Percentiles rank a stretch among this genome's conserved stretches.
Evolutionary conservation across 169 alveolate genomes (phyloP).

Genomic region (Besnoitia besnoiti): DNA sequence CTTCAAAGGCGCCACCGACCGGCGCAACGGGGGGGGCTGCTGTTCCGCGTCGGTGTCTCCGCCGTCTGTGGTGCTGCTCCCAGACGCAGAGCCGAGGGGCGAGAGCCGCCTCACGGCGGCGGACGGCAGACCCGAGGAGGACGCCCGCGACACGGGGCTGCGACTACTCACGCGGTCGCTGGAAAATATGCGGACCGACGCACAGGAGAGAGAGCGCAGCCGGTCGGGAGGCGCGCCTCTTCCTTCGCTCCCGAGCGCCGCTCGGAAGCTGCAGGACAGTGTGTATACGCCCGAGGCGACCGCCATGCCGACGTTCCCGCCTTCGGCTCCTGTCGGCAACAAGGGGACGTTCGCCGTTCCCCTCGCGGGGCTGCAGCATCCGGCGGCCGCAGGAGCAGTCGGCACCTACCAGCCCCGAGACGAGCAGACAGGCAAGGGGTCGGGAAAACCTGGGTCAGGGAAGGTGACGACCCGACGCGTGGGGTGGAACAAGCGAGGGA

Average conservation of each 20-base stretch:
- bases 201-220: background rate
- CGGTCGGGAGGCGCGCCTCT: background rate
- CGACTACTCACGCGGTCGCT: background rate
- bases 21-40: too few species aligned
- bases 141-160: background rate
- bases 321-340: too few species aligned
- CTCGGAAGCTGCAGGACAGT: background rate
- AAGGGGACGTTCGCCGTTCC: background rate
- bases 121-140: too few species aligned
- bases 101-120: background rate
- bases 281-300: background rate
- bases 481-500: background rate
- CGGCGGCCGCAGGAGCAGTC: background rate
- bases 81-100: background rate
- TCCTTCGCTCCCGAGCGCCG: background rate
- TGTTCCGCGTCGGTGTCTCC: background rate
- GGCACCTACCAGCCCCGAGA: too few species aligned
- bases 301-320: background rate
- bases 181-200: background rate
- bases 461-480: background rate
- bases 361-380: background rate
- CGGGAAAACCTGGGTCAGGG: background rate
- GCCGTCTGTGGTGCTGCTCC: background rate
- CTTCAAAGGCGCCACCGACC: too few species aligned
- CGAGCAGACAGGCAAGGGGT: background rate